phyloP scores from a whole-genome alignment of 139 green algal species.

The Picochlorum costavermella region DNA sequence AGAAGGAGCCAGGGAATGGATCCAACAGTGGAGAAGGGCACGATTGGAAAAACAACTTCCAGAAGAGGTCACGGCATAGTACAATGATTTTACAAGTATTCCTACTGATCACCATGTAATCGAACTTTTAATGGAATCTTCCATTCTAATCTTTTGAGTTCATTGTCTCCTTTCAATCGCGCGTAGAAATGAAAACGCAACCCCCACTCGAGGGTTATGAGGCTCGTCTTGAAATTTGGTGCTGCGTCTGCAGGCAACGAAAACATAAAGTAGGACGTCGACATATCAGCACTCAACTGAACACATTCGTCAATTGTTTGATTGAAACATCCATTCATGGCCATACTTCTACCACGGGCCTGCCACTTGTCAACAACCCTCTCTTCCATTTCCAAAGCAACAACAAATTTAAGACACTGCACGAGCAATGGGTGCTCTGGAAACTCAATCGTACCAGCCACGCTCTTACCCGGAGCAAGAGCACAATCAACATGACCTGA shows the following conservation, averaged over 20 bases:
- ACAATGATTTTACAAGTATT: not conserved
- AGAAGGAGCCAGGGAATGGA: constrained; percentile 24
- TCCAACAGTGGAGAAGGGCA: constrained; percentile 34
- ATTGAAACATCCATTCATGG: not conserved
- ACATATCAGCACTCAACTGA: not conserved
- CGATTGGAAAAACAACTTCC: constrained; percentile 24
- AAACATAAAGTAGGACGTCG: not conserved
- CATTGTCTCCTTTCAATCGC: not conserved
- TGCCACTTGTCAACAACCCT: not conserved
- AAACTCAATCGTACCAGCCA: constrained; percentile 1
- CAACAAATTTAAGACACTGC: not conserved
- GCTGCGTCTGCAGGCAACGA: not conserved
- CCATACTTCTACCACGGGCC: not conserved
- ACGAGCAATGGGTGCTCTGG: not conserved
- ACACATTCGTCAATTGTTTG: not conserved
- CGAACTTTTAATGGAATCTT: not conserved
- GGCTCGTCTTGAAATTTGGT: not conserved
- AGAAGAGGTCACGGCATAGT: constrained; percentile 2
- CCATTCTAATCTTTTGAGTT: not conserved
- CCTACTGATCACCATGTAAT: not conserved
- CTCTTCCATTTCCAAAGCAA: constrained; percentile 1
- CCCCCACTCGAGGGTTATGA: not conserved
- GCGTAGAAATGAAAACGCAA: not conserved
- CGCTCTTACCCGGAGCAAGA: not conserved
- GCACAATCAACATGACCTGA: not conserved